Percentiles rank a stretch among this genome's conserved stretches.
Conservation (phyloP, 768 basidiomycete genomes). For the Mycena maculata region DNA sequence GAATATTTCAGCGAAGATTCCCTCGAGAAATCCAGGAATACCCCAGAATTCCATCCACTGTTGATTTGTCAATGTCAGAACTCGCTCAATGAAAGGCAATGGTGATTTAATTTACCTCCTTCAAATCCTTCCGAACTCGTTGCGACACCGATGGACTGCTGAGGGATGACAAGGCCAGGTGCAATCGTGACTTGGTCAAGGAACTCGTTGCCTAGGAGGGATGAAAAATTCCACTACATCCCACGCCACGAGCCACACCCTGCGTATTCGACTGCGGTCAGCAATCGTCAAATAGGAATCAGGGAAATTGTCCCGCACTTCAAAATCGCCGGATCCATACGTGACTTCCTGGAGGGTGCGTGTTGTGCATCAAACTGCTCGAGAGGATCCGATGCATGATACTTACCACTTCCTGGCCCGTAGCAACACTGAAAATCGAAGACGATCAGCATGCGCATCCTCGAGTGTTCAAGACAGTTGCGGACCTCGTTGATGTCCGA, state of each 20-base stretch:
- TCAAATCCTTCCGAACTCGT: constrained; percentile 17
- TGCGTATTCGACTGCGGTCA: neutral
- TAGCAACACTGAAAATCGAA: neutral
- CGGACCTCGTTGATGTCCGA: constrained; percentile 49
- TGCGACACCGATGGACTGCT: constrained; percentile 63
- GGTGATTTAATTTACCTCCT: neutral
- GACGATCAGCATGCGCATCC: neutral
- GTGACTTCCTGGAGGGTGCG: constrained; percentile 46
- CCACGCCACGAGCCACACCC: neutral
- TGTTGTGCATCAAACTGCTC: neutral
- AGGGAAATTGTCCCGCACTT: neutral
- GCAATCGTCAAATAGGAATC: neutral
- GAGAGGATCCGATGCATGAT: neutral
- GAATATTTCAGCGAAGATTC: neutral
- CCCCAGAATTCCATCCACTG: constrained; percentile 64
- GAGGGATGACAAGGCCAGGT: constrained; percentile 49
- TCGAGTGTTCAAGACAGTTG: neutral
- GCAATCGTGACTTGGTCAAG: constrained; percentile 56
- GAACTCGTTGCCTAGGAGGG: constrained; percentile 41
- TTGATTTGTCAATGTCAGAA: neutral
- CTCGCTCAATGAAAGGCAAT: neutral
- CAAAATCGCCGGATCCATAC: constrained; percentile 56
- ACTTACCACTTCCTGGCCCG: constrained; percentile 9
- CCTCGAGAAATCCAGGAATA: constrained; percentile 31
- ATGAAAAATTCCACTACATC: neutral